These are phyloP conservation scores for Globisporangium spinosum DNA, from an alignment of 352 stramenopile genomes.

Conservation along the genomic window DNA sequence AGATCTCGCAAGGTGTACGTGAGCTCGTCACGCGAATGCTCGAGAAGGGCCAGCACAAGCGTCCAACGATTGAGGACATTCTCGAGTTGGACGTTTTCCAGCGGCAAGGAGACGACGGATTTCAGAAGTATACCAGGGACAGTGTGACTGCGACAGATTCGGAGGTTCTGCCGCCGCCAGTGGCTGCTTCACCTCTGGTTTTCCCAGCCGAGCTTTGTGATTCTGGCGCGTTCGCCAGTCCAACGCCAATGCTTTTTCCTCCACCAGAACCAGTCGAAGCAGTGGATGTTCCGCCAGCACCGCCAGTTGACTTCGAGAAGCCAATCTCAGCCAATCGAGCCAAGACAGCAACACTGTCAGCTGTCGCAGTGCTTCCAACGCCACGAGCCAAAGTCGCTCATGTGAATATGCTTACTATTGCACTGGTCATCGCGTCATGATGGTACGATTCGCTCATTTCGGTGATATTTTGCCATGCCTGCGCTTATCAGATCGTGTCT, in stretches of 20 bases:
- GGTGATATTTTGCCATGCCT: background rate
- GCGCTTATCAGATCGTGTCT: slow-evolving; percentile 8
- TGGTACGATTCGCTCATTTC: background rate
- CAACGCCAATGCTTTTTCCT: slow-evolving; percentile 1
- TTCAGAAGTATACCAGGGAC: background rate
- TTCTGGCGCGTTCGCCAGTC: background rate
- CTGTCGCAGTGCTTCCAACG: slow-evolving; percentile 7
- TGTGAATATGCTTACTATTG: background rate
- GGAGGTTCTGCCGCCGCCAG: background rate
- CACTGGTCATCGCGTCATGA: background rate
- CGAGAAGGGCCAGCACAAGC: slow-evolving; percentile 12
- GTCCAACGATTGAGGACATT: slow-evolving; percentile 11
- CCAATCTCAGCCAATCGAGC: background rate
- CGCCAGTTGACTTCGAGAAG: background rate
- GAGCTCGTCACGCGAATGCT: slow-evolving; percentile 12
- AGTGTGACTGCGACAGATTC: background rate
- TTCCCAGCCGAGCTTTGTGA: background rate
- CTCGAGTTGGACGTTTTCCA: slow-evolving; percentile 3
- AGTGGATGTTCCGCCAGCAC: background rate
- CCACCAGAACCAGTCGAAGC: slow-evolving; percentile 9
- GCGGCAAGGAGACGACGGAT: background rate
- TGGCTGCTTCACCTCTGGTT: background rate
- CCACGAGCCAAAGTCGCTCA: slow-evolving; percentile 14
- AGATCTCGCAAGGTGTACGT: background rate
- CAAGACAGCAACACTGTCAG: background rate